Percentiles rank a stretch among this genome's conserved stretches.
These are phyloP conservation scores for Trichoderma simmonsii DNA, from an alignment of 2,329 filamentous ascomycete genomes.

Conservation along the genomic window DNA sequence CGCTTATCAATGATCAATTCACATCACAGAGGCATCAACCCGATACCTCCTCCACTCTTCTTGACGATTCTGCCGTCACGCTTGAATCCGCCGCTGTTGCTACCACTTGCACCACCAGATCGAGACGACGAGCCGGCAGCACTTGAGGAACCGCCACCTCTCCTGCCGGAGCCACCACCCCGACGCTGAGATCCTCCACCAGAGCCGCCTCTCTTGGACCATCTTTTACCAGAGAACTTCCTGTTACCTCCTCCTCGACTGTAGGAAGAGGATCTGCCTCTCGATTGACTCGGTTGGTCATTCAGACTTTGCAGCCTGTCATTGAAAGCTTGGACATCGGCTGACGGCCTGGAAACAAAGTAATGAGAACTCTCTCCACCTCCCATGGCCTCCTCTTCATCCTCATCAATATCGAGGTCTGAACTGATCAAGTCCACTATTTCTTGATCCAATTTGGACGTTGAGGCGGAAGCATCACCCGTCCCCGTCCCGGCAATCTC, in stretches of 20 bases:
- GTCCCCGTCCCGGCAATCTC: slow-evolving; percentile 27
- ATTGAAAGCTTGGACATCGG: slow-evolving; percentile 37
- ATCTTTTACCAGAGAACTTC: slow-evolving; percentile 31
- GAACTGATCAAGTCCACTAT: slow-evolving; percentile 57
- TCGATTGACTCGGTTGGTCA: slow-evolving; percentile 28
- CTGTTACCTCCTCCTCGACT: slow-evolving; percentile 28
- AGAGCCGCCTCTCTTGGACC: slow-evolving; percentile 27
- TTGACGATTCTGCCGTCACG: slow-evolving; percentile 31
- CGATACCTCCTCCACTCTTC: slow-evolving; percentile 37
- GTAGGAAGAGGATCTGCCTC: slow-evolving; percentile 25
- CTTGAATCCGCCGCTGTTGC: slow-evolving; percentile 24
- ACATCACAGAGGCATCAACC: slow-evolving; percentile 38
- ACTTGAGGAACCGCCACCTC: slow-evolving; percentile 27
- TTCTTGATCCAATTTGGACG: slow-evolving; percentile 32
- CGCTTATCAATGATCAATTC: background rate
- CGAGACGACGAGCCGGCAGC: slow-evolving; percentile 20
- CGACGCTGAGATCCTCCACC: slow-evolving; percentile 33
- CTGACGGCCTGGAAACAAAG: slow-evolving; percentile 35
- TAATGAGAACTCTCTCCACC: slow-evolving; percentile 47
- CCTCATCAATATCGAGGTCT: slow-evolving; percentile 38
- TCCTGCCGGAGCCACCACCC: slow-evolving; percentile 28
- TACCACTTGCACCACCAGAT: slow-evolving; percentile 21
- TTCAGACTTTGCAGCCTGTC: slow-evolving; percentile 31
- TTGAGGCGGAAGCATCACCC: slow-evolving; percentile 21
- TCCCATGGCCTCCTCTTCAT: slow-evolving; percentile 37